These are phyloP conservation scores for Apiospora phragmitis DNA, from an alignment of 2,329 filamentous ascomycete species.

Conservation along the genomic window DNA sequence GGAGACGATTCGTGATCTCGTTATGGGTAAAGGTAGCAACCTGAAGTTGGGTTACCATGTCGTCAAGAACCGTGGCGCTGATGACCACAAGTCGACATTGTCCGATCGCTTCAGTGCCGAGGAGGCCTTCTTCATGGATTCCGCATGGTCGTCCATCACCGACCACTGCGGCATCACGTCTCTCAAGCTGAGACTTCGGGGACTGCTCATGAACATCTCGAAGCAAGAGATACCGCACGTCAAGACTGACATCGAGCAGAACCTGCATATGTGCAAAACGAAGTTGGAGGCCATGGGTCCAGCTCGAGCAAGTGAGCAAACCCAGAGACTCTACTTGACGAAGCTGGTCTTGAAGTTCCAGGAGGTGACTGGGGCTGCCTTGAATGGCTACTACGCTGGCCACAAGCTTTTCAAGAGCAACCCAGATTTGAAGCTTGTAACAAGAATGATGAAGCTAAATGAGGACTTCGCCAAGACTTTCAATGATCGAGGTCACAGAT, in stretches of 20 bases:
- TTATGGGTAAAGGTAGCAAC: constrained; percentile 35
- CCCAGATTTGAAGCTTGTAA: constrained; percentile 36
- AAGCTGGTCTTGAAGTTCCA: constrained; percentile 31
- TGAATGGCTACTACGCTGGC: constrained; percentile 37
- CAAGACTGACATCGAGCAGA: constrained; percentile 27
- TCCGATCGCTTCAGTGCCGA: constrained; percentile 30
- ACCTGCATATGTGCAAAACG: constrained; percentile 15
- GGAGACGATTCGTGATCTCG: constrained; percentile 37
- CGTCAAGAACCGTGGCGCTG: constrained; percentile 44
- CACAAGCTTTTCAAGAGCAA: constrained; percentile 30
- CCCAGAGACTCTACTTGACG: constrained; percentile 38
- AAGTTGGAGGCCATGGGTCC: constrained; percentile 32
- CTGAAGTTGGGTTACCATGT: constrained; percentile 46
- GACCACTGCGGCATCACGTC: constrained; percentile 32
- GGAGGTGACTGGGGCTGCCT: constrained; percentile 26
- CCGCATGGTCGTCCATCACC: constrained; percentile 31
- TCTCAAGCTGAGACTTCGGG: constrained; percentile 30
- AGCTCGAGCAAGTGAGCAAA: constrained; percentile 24
- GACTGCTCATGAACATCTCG: constrained; percentile 36
- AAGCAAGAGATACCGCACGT: constrained; percentile 35
- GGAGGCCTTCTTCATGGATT: constrained; percentile 32
- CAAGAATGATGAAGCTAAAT: constrained; percentile 37
- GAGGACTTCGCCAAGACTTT: constrained; percentile 35
- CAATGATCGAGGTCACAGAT: constrained; percentile 22
- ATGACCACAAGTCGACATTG: constrained; percentile 33